phyloP scores from a whole-genome alignment of 108 stramenopile genomes.

The Nitzschia sp. region DNA sequence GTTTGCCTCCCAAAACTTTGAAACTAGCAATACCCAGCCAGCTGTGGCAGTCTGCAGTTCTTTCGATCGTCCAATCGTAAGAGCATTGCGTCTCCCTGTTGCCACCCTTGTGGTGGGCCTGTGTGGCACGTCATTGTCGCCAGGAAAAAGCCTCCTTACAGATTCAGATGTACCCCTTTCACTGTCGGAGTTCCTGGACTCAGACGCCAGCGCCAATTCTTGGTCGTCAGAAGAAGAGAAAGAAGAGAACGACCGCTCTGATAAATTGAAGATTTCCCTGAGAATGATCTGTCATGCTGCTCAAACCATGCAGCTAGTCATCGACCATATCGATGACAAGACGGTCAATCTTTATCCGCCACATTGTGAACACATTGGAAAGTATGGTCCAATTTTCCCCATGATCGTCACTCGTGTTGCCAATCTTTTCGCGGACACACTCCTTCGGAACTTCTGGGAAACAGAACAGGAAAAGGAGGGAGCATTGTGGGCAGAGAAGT shows the following conservation, averaged over 20 bases:
- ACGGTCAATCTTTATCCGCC: constrained; percentile 17
- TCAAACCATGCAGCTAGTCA: constrained; percentile 61
- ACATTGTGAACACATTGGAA: constrained; percentile 1
- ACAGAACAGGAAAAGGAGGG: constrained; percentile 17
- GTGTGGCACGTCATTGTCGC: constrained; percentile 57
- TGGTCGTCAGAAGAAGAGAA: constrained; percentile 37
- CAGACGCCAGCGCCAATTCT: constrained; percentile 69
- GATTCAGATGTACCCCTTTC: constrained; percentile 15
- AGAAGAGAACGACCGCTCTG: constrained; percentile 11
- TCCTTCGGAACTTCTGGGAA: constrained; percentile 56
- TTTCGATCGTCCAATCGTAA: constrained; percentile 33
- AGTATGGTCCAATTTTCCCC: constrained; percentile 68
- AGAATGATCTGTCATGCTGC: constrained; percentile 62
- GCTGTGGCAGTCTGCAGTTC: constrained; percentile 32
- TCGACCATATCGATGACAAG: constrained; percentile 53
- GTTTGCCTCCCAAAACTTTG: constrained; percentile 32
- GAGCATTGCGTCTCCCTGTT: constrained; percentile 50
- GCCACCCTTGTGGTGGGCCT: constrained; percentile 54
- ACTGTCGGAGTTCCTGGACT: constrained; percentile 67
- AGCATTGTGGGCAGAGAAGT: constrained; percentile 52
- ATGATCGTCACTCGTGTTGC: constrained; percentile 58
- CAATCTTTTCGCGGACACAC: constrained; percentile 57
- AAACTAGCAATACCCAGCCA: neutral
- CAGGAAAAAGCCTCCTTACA: neutral
- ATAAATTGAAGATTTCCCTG: constrained; percentile 34